phyloP scores from a whole-genome alignment of 2,329 filamentous ascomycete species.

The Trichoderma semiorbis region DNA sequence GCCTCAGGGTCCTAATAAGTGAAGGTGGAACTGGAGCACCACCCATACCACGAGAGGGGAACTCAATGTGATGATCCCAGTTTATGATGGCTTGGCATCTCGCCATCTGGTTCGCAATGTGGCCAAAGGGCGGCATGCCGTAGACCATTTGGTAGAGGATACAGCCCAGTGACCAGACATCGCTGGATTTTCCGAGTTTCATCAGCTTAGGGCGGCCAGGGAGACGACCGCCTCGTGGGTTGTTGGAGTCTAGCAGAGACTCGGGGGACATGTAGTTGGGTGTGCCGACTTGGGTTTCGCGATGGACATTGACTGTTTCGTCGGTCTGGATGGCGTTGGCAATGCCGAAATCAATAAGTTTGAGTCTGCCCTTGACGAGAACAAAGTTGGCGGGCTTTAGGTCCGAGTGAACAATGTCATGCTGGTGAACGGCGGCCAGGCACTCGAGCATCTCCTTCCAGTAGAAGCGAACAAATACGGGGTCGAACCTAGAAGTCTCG shows the following conservation, averaged over 20 bases:
- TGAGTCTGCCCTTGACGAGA: slow-evolving; percentile 81
- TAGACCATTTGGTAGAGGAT: slow-evolving; percentile 99
- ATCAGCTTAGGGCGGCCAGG: slow-evolving; percentile 66
- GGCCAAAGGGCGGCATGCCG: slow-evolving; percentile 90
- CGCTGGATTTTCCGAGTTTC: slow-evolving; percentile 92
- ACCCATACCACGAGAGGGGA: slow-evolving; percentile 66
- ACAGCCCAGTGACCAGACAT: slow-evolving; percentile 94
- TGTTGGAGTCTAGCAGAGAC: slow-evolving; percentile 83
- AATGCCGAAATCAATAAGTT: slow-evolving; percentile 98
- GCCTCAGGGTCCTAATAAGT: slow-evolving; percentile 58
- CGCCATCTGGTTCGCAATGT: slow-evolving; percentile 82
- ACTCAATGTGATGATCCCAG: slow-evolving; percentile 69
- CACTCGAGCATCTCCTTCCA: slow-evolving; percentile 99
- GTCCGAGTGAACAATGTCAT: slow-evolving; percentile 94
- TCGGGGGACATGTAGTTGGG: slow-evolving; percentile 99
- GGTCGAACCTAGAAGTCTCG: slow-evolving; percentile 74
- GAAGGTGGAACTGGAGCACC: slow-evolving; percentile 57
- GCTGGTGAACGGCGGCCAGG: slow-evolving; percentile 79
- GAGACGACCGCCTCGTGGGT: slow-evolving; percentile 45
- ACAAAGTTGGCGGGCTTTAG: slow-evolving; percentile 97
- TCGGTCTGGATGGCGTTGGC: slow-evolving; percentile 95
- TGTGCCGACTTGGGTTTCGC: slow-evolving; percentile 91
- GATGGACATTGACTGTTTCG: slow-evolving; percentile 94
- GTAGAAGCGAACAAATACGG: slow-evolving; percentile 91
- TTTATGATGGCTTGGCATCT: slow-evolving; percentile 86